A percentile compares a stretch with the other conserved stretches of the same genome.
Conservation (phyloP, 2,329 filamentous ascomycete species). For the Coniochaeta prunicola region DNA sequence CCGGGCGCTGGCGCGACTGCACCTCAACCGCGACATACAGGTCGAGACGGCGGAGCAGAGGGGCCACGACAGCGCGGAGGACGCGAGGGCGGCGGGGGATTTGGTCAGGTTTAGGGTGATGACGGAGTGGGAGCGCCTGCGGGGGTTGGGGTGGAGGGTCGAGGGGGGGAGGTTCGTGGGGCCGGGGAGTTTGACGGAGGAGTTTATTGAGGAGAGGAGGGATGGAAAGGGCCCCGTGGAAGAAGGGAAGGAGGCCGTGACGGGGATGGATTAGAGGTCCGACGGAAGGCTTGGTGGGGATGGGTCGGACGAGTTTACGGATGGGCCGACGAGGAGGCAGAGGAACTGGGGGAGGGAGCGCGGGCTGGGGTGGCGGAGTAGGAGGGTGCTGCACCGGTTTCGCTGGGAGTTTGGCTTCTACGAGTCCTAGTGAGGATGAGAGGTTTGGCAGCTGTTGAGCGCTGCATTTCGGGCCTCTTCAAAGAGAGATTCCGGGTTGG, state of each 20-base stretch:
- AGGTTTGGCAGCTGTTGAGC: no score
- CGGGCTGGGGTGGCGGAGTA: no score
- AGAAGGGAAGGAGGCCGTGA: not conserved
- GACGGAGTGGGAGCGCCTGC: conserved; percentile 62
- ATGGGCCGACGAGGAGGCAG: no score
- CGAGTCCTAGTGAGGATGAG: no score
- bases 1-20: conserved; percentile 62
- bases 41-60: conserved; percentile 43
- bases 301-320: not conserved
- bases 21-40: conserved; percentile 74
- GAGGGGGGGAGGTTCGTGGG: conserved; percentile 37
- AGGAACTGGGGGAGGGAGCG: no score
- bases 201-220: not conserved
- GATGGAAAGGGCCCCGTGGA: not conserved
- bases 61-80: conserved; percentile 90
- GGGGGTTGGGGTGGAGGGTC: conserved; percentile 59
- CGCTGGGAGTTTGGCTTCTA: not conserved
- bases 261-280: not conserved
- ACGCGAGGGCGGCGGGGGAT: conserved; percentile 83
- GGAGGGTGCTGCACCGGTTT: no score
- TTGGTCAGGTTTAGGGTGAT: conserved; percentile 66
- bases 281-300: not conserved
- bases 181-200: conserved; percentile 19
- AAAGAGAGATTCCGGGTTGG: no score
- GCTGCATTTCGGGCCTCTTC: no score